Percentiles rank a stretch among this genome's conserved stretches.
phyloP scores from a whole-genome alignment of 2,329 filamentous ascomycete species.

The Ophiostoma tasmaniense region DNA sequence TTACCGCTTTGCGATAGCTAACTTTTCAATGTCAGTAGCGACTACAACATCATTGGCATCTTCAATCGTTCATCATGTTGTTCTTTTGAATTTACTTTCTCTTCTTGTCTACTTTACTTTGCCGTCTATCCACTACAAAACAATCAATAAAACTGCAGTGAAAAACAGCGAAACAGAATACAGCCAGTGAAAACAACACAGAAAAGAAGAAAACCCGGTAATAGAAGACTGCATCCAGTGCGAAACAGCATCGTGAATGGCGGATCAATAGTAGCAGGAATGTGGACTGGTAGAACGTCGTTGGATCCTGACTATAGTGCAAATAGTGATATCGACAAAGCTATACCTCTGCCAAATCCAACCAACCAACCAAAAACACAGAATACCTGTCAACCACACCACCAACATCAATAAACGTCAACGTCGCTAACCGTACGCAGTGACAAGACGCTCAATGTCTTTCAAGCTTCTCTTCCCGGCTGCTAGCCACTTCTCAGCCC shows the following conservation, averaged over 20 bases:
- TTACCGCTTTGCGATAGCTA: too few relatives aligned
- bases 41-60: too few relatives aligned
- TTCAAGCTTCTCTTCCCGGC: not conserved
- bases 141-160: not conserved
- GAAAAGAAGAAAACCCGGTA: not conserved
- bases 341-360: not conserved
- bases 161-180: not conserved
- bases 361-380: not conserved
- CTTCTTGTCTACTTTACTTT: too few relatives aligned
- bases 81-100: too few relatives aligned
- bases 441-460: not conserved
- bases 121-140: too few relatives aligned
- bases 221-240: not conserved
- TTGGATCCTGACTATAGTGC: not conserved
- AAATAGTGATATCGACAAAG: not conserved
- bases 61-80: too few relatives aligned
- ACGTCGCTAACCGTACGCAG: not conserved
- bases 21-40: too few relatives aligned
- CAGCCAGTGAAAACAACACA: not conserved
- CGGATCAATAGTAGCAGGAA: not conserved
- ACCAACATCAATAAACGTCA: not conserved
- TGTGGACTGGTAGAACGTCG: not conserved
- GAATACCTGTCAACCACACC: not conserved
- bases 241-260: not conserved
- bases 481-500: not conserved